A percentile compares a stretch with the other conserved stretches of the same genome.
phyloP scores from a whole-genome alignment of 2,329 filamentous ascomycete species.

The Sordariomycetes sp. region DNA sequence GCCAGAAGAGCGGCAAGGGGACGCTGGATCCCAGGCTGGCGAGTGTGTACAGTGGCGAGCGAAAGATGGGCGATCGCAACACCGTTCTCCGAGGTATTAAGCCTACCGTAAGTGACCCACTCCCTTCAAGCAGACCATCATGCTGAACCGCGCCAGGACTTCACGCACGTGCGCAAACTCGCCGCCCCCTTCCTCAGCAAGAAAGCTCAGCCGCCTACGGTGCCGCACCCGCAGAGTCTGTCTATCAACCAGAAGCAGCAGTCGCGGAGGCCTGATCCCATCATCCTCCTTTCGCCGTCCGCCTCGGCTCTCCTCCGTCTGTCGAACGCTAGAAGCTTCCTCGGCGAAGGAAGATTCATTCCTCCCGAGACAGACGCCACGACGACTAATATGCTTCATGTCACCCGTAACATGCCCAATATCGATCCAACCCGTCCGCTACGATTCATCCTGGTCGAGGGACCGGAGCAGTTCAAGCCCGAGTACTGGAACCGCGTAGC shows the following conservation, averaged over 20 bases:
- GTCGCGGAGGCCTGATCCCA: constrained; percentile 57
- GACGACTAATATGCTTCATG: constrained; percentile 73
- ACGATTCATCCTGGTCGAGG: constrained; percentile 93
- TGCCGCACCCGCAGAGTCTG: too few species aligned
- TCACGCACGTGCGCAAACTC: constrained; percentile 84
- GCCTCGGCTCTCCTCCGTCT: constrained; percentile 91
- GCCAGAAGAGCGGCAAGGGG: constrained; percentile 50
- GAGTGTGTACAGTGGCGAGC: constrained; percentile 85
- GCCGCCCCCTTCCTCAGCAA: constrained; percentile 67
- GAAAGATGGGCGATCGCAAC: constrained; percentile 89
- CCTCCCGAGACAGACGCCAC: constrained; percentile 63
- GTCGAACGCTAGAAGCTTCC: constrained; percentile 91
- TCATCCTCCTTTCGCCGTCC: constrained; percentile 93
- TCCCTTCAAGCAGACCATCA: not conserved
- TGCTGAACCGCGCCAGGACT: constrained; percentile 53
- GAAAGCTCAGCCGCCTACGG: constrained; percentile 40
- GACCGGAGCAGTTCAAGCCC: constrained; percentile 88
- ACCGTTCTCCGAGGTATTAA: constrained; percentile 79
- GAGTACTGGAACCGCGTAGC: constrained; percentile 96
- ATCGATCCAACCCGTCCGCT: constrained; percentile 65
- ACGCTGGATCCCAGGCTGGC: constrained; percentile 71
- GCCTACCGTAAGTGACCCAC: constrained; percentile 56
- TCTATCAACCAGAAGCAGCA: constrained; percentile 44
- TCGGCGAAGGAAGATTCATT: constrained; percentile 73
- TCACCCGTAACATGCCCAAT: constrained; percentile 65